Evolutionary conservation across 2,329 filamentous ascomycete genomes (phyloP), one percentile per base, ranked within the genome.

Genomic region (Bertia moriformis): DNA sequence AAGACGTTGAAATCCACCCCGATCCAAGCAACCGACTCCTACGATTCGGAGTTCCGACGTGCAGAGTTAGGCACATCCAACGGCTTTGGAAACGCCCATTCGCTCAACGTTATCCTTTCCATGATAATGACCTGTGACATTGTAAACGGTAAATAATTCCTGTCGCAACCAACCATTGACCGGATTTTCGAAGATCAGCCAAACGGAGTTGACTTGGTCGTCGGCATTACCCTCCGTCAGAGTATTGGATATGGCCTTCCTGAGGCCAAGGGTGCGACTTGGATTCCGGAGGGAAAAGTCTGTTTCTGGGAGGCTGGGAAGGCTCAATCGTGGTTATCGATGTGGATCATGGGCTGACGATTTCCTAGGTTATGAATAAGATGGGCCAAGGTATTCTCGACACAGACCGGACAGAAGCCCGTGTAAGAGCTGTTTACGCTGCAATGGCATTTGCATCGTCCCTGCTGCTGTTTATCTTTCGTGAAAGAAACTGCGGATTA

Each of bases 301-400:
- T 27, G 33, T 46, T 41, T 19, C 49, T 46, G 48, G 44, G 45
- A 1, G 45, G 48, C 3, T 50, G 41, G 38, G 47, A 47, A n/a
- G 48, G 46, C 19, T 45, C 42, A 1, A 30, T 45, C 7, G 41
- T 19, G 1, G 44, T 49, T 18, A 43, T 44, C 39, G 48, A 49
- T 37, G 19, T 46, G 14, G 39, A 45, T 19, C 39, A 42, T 12
- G 19, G 37, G 19, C 15, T 50, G 35, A 47, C 48, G 4, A 45
- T 50, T 19, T 29, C 44, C 13, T 49, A 46, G 19, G 43, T 43
- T 4, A 47, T 47, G 40, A 47, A 46, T 18, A 46, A 45, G 41
- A 47, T 49, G 43, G 40, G 41, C 15, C 22, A 7, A n/a, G 22
- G 22, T n/a, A n/a, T n/a, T n/a, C n/a, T n/a, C n/a, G n/a, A n/a